Base-by-base conservation (phyloP, 1,139 yeast genomes). In the Candida sp. region DNA sequence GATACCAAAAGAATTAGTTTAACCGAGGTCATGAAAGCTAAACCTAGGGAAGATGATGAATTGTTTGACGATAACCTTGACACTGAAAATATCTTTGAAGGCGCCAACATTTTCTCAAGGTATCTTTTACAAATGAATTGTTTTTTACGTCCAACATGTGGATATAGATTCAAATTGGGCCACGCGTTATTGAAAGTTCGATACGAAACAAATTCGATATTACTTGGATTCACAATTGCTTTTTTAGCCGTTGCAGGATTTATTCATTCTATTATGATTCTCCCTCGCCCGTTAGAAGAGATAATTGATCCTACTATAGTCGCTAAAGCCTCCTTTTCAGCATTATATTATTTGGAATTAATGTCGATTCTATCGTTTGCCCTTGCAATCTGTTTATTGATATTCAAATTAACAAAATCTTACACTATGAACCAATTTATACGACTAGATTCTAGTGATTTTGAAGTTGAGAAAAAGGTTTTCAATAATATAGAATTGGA, bases 1-100 rank as follows among this genome's bases (percentile, higher is more conserved):
- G 96, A 88, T 62, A 65, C 84, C 39, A 75, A 81, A 38, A 71
- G 89, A 44, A 61, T 76, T 35, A 90, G 84, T 53, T 67, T 84
- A 21, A 77, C 78, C 8, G 88, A 82, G 47, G 58, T 81, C 6
- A 36, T 44, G 23, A 32, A 23, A 33, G 25, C 29, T 29, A 36
- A 19, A 21, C 23, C n/a, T 32, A 9, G 27, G 22, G 36, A 36
- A 9, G 15, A 36, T 40, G 40, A 40, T 9, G 15, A 4, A 12
- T 21, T 21, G 2, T 9, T 15, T 37, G 36, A 33, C 21, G 8
- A 41, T 5, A 35, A 36, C 9, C 33, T 12, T 3, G 36, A 41
- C 22, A 21, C n/a, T 11, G 21, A 37, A 29, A 23, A 21, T 15
- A 22, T 25, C 9, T 11, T 37, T 9, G 45, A 47, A 19, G 68